Conservation (phyloP, 169 alveolate genomes). For the Babesia divergens region DNA sequence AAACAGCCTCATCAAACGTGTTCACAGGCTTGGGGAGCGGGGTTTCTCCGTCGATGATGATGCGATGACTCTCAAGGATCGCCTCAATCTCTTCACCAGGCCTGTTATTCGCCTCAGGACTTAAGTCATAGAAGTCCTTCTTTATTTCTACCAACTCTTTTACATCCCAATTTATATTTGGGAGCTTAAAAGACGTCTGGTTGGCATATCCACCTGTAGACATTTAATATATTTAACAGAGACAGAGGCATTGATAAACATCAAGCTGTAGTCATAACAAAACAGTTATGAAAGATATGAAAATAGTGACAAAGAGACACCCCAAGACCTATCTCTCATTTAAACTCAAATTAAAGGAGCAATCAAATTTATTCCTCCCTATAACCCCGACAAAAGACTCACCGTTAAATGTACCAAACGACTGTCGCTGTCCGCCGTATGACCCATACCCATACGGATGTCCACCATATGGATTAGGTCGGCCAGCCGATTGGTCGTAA, state of each 20-base stretch:
- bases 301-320: no score
- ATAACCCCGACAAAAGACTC: no score
- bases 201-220: background rate
- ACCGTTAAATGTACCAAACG: conserved; percentile 18
- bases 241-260: no score
- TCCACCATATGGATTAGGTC: background rate
- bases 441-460: conserved; percentile 12
- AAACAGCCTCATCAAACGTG: conserved; percentile 71
- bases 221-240: background rate
- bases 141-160: conserved; percentile 67
- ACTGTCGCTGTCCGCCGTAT: conserved; percentile 12
- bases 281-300: no score
- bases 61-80: conserved; percentile 54
- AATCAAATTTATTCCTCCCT: no score
- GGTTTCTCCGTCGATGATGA: conserved; percentile 66
- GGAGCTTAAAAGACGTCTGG: conserved; percentile 23
- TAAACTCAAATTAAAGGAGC: no score
- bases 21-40: conserved; percentile 69
- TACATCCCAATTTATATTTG: conserved; percentile 67
- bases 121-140: conserved; percentile 63
- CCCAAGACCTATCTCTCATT: no score
- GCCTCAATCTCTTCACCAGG: conserved; percentile 73
- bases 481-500: background rate
- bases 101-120: conserved; percentile 57
- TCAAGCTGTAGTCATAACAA: no score